phyloP scores from a whole-genome alignment of 2,329 filamentous ascomycete genomes.

The Diaporthe sp. region DNA sequence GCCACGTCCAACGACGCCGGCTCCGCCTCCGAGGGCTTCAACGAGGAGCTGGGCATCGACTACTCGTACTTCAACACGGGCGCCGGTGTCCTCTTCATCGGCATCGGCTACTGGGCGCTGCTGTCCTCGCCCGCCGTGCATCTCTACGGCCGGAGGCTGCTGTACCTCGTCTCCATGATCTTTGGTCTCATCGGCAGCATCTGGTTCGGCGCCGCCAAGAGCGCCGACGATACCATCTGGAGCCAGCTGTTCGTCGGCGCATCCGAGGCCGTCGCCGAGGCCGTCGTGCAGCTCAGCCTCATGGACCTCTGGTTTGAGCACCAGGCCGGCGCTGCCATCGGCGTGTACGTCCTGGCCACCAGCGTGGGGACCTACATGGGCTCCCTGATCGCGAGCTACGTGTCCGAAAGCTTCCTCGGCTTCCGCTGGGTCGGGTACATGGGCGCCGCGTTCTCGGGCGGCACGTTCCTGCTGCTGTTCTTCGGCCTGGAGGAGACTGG shows the following conservation, averaged over 20 bases:
- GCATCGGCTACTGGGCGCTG: conserved; percentile 66
- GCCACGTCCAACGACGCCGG: conserved; percentile 67
- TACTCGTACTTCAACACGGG: conserved; percentile 57
- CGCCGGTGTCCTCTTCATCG: conserved; percentile 66
- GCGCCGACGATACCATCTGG: conserved; percentile 59
- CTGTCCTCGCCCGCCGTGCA: conserved; percentile 63
- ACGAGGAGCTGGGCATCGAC: conserved; percentile 59
- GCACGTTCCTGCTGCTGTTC: conserved; percentile 49
- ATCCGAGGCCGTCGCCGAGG: conserved; percentile 66
- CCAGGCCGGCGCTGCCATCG: conserved; percentile 63
- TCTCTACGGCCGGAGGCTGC: conserved; percentile 63
- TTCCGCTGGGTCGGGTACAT: conserved; percentile 57
- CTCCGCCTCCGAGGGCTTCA: conserved; percentile 60
- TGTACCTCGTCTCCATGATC: conserved; percentile 64
- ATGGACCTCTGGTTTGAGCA: conserved; percentile 69
- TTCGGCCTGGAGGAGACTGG: conserved; percentile 65
- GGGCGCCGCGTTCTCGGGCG: conserved; percentile 42
- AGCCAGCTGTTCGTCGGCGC: conserved; percentile 68
- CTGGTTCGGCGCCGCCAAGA: conserved; percentile 61
- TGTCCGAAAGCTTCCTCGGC: conserved; percentile 55
- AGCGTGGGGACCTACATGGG: conserved; percentile 67
- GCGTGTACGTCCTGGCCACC: conserved; percentile 65
- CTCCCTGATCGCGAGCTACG: conserved; percentile 62
- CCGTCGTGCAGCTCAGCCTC: conserved; percentile 65
- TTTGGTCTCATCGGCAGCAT: conserved; percentile 53